Base-by-base conservation (phyloP, 2,329 filamentous ascomycete species). In the Metarhizium humberi region DNA sequence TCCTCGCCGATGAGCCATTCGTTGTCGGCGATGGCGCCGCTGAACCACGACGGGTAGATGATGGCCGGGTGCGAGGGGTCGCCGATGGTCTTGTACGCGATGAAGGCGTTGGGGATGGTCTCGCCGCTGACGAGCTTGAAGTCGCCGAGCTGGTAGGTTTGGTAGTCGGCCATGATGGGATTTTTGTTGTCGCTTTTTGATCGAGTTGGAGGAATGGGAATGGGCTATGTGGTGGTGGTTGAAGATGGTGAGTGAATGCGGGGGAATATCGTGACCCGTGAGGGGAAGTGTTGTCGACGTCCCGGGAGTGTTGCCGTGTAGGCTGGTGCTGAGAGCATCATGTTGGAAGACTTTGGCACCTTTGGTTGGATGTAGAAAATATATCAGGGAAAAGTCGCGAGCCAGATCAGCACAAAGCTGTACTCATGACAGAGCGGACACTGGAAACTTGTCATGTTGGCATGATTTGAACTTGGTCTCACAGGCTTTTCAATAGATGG, bases 71-170 rank as follows among this genome's bases (percentile, higher is more conserved):
- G 75, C 0, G 73, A 77, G 0, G 79, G 66, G 55, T 84, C 74
- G 20, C 88, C 88, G 61, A 87, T 86, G 0, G 87, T 89, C 69
- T 87, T 90, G 75, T 89, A 92, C 16, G 87, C 86, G 54, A 92
- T 82, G 63, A 81, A 79, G 1, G 88, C 88, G 60, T 80, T 68
- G 2, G 78, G 75, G 18, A 92, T 76, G 6, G 71, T 75, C n/a
- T 74, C 75, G 43, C 86, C 86, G 30, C 78, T 83, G 63, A 86
- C 80, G 3, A 92, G 79, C 58, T 78, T 71, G 73, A 86, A 88
- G 68, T 87, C 78, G 18, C 85, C 86, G 0, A 89, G 75, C 29
- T 77, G 68, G 64, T 78, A 86, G 2, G 51, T 43, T 13, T 56
- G 47, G 48, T 57, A 59, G 29, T 36, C 51, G 38, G 11, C 42